Base-by-base conservation (phyloP, 139 green algal species). In the Chlamydomonas sp. region DNA sequence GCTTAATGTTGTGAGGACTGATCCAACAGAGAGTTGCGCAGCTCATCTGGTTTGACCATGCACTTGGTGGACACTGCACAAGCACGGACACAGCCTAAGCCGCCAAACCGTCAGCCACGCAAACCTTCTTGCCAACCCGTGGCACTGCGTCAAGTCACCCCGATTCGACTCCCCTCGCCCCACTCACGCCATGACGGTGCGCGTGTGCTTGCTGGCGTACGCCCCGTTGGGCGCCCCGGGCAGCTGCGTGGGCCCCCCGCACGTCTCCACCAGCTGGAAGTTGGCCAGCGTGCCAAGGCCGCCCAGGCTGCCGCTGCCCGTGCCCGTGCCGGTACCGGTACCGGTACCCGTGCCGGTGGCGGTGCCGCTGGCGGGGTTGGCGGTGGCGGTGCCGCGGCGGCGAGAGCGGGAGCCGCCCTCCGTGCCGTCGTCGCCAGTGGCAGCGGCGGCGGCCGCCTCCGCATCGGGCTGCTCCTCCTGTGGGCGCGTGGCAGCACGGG, bases 161-260 rank as follows among this genome's bases (percentile, higher is more conserved):
- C 31, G 31, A 0, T 49, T 49, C 31, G 31, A 49, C 31, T 49
- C 31, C 7, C 20, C 61, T 83, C 15, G 73, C 16, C 62, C 71
- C 4, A 63, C 63, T 72, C 77, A 84, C 78, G 20, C 17, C 12
- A 85, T n/a, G 66, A 72, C 67, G 1, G 10, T 85, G 66, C 74
- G 17, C 2, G 85, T 84, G 63, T 78, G 31, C 9, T 60, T 67
- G 59, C 77, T 61, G 20, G 67, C 5, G 77, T 20, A 84, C 1
- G 15, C 80, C 77, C 58, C 1, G 16, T n/a, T 12, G 8, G 84
- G 71, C 72, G 79, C 18, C 87, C 79, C 74, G 79, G 90, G 89
- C 66, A 49, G 31, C 31, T 49, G 31, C 31, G 87, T 75, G 82
- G 68, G n/a, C 49, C 60, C 57, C 3, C 62, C 63, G 57, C 69